These are phyloP conservation scores for Lactarius vividus DNA, from an alignment of 768 basidiomycete genomes.

Conservation along the genomic window DNA sequence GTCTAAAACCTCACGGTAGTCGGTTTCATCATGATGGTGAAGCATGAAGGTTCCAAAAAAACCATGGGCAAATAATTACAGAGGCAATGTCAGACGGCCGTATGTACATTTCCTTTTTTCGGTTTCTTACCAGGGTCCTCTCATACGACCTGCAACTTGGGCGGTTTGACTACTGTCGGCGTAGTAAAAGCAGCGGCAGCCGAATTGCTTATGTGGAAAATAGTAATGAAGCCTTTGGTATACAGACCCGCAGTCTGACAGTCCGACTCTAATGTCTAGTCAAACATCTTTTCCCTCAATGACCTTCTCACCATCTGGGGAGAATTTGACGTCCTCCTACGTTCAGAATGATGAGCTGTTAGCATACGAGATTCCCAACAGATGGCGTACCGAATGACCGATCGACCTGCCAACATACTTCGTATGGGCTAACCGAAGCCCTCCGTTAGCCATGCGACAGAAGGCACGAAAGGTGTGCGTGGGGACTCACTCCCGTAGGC, in stretches of 20 bases:
- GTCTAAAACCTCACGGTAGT: neutral
- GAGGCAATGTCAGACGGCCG: too few relatives aligned
- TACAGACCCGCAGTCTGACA: conserved; percentile 25
- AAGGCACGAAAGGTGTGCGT: neutral
- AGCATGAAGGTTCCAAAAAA: neutral
- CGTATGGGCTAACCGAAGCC: conserved; percentile 60
- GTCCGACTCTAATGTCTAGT: conserved; percentile 28
- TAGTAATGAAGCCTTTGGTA: neutral
- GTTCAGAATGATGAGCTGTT: conserved; percentile 30
- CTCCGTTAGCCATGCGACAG: conserved; percentile 11
- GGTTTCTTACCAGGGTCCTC: too few relatives aligned
- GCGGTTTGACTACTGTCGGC: too few relatives aligned
- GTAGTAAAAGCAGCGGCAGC: neutral
- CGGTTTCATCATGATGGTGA: neutral
- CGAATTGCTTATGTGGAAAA: neutral
- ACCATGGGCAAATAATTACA: too few relatives aligned
- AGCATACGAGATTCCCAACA: conserved; percentile 36
- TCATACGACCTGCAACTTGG: too few relatives aligned
- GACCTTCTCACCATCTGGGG: conserved; percentile 70
- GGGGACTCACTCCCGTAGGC: conserved; percentile 71
- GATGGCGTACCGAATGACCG: conserved; percentile 39
- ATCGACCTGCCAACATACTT: conserved; percentile 78
- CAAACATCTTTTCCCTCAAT: conserved; percentile 60
- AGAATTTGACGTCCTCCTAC: conserved; percentile 75
- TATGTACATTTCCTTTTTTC: too few relatives aligned